Percentiles rank a stretch among this genome's conserved stretches.
Evolutionary conservation across 2,329 filamentous ascomycete species (phyloP).

Genomic region (Pezicula carpinea): DNA sequence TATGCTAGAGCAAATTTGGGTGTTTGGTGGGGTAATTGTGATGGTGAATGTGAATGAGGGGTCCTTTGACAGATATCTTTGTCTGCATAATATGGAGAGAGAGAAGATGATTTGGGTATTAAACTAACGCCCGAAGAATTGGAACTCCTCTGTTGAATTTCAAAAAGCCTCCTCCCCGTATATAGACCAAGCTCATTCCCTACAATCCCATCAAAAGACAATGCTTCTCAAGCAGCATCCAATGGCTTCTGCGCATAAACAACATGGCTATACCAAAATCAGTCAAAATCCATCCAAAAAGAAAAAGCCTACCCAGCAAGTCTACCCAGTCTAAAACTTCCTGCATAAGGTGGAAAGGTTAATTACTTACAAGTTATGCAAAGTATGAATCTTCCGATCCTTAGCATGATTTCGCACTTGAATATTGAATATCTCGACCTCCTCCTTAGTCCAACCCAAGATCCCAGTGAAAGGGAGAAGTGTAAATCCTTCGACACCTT

Average conservation of each 20-base stretch:
- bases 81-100: no score
- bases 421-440: constrained; percentile 25
- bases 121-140: no score
- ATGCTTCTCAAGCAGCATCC: no score
- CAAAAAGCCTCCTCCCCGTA: no score
- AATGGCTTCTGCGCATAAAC: background rate
- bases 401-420: background rate
- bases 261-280: background rate
- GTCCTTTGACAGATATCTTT: no score
- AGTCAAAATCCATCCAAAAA: background rate
- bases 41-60: no score
- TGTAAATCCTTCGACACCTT: constrained; percentile 3
- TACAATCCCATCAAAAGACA: no score
- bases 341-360: background rate
- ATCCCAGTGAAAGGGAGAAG: constrained; percentile 3
- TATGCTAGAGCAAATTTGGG: no score
- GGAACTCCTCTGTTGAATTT: no score
- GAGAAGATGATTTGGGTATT: no score
- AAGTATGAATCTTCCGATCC: background rate
- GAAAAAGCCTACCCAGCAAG: background rate
- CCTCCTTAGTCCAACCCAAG: constrained; percentile 24
- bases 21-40: no score
- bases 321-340: background rate
- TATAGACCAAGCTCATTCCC: no score
- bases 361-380: background rate